phyloP scores from a whole-genome alignment of 106 monocot genomes.

The Ottelia alismoides region DNA sequence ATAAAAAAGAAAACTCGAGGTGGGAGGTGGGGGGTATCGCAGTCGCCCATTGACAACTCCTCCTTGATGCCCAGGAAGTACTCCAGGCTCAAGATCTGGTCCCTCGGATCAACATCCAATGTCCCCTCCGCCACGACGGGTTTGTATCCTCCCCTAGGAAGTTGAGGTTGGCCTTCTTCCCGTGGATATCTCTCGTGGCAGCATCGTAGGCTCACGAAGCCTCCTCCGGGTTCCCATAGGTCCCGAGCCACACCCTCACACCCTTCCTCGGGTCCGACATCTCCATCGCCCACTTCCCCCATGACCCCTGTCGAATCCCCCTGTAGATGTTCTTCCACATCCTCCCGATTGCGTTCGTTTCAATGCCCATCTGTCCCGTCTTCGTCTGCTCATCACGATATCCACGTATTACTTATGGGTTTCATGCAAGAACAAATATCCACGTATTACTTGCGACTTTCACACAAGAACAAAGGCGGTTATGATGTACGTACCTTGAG shows the following conservation, averaged over 20 bases:
- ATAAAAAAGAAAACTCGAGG: too few relatives aligned
- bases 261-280: slow-evolving; percentile 45
- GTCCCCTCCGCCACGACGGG: not conserved
- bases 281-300: slow-evolving; percentile 54
- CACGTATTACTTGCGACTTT: too few relatives aligned
- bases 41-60: not conserved
- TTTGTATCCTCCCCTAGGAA: not conserved
- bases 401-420: too few relatives aligned
- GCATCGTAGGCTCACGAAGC: slow-evolving; percentile 10
- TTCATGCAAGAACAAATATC: too few relatives aligned
- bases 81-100: slow-evolving; percentile 32
- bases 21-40: too few relatives aligned
- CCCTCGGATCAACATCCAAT: slow-evolving; percentile 12
- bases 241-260: slow-evolving; percentile 15
- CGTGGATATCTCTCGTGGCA: slow-evolving; percentile 10
- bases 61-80: slow-evolving; percentile 17
- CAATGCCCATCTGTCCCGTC: not conserved
- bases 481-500: too few relatives aligned
- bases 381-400: too few relatives aligned
- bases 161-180: slow-evolving; percentile 15
- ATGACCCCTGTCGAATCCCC: slow-evolving; percentile 25
- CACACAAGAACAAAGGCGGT: too few relatives aligned
- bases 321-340: slow-evolving; percentile 7
- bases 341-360: not conserved
- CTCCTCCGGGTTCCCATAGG: slow-evolving; percentile 9